Percentiles rank a stretch among this genome's conserved stretches.
These are phyloP conservation scores for Cylindrodendrum hubeiense DNA, from an alignment of 2,329 filamentous ascomycete species.

Conservation along the genomic window DNA sequence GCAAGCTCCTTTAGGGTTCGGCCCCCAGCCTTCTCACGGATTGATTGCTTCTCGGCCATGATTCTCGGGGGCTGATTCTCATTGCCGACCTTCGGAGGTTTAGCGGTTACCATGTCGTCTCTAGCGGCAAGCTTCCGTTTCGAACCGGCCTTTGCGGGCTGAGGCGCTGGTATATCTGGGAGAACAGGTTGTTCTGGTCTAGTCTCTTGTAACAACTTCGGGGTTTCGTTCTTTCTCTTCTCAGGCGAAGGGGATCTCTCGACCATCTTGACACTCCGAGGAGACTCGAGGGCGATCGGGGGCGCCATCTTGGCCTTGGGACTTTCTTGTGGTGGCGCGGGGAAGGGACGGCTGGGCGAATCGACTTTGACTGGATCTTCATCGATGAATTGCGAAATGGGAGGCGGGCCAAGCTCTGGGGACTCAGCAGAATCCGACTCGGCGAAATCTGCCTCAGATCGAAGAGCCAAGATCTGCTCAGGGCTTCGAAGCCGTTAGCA, in stretches of 20 bases:
- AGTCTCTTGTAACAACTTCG: background rate
- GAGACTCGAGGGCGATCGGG: constrained; percentile 48
- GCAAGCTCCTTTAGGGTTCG: constrained; percentile 62
- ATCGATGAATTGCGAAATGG: constrained; percentile 70
- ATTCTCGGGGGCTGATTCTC: constrained; percentile 45
- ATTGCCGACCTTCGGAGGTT: constrained; percentile 40
- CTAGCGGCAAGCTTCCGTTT: constrained; percentile 70
- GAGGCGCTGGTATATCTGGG: constrained; percentile 29
- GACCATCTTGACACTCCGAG: constrained; percentile 36
- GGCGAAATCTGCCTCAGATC: constrained; percentile 61
- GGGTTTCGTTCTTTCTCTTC: constrained; percentile 40
- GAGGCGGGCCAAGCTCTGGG: constrained; percentile 76
- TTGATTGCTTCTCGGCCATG: constrained; percentile 42
- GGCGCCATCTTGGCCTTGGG: constrained; percentile 46
- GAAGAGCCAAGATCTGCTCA: constrained; percentile 73
- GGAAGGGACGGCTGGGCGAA: constrained; percentile 53
- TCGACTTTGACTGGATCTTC: constrained; percentile 67
- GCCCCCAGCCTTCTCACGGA: constrained; percentile 52
- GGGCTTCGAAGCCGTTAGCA: constrained; percentile 58
- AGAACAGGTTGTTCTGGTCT: constrained; percentile 9
- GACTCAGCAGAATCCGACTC: constrained; percentile 71
- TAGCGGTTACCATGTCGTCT: constrained; percentile 62
- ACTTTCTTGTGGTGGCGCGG: constrained; percentile 32
- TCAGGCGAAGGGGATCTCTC: constrained; percentile 44
- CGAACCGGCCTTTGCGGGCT: constrained; percentile 59